These are phyloP conservation scores for Penicillium freii DNA, from an alignment of 2,329 filamentous ascomycete species.

Conservation along the genomic window DNA sequence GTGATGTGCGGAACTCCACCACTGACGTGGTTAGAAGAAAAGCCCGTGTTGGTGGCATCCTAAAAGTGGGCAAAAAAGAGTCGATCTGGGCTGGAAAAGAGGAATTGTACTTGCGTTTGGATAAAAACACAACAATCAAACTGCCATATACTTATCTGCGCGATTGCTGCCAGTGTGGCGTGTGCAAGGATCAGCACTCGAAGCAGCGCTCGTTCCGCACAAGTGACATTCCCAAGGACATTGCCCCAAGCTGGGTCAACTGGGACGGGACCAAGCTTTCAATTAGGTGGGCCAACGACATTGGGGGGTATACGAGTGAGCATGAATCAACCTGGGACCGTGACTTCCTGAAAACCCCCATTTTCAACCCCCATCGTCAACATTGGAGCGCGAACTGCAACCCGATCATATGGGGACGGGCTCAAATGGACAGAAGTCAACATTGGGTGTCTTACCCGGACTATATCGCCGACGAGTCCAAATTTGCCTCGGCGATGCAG, in stretches of 20 bases:
- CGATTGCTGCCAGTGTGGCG: constrained; percentile 54
- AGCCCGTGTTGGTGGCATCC: background rate
- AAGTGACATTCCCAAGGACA: constrained; percentile 58
- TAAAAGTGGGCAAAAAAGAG: background rate
- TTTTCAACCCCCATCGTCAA: constrained; percentile 21
- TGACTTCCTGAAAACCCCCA: constrained; percentile 13
- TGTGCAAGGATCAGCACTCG: constrained; percentile 58
- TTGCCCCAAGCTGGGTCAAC: constrained; percentile 41
- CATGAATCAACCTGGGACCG: constrained; percentile 41
- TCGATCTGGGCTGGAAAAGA: background rate
- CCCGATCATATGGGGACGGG: constrained; percentile 38
- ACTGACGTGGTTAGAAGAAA: background rate
- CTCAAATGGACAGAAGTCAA: constrained; percentile 45
- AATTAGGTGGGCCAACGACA: constrained; percentile 62
- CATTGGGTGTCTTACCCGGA: constrained; percentile 65
- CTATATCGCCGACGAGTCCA: constrained; percentile 62
- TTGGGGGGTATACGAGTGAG: constrained; percentile 43
- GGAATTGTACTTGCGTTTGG: constrained; percentile 5
- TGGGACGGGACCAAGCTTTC: constrained; percentile 47
- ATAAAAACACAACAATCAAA: background rate
- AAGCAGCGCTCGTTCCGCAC: constrained; percentile 65
- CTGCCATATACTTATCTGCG: constrained; percentile 42
- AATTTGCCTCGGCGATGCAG: constrained; percentile 61
- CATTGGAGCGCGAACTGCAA: constrained; percentile 17
- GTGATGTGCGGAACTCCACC: background rate